Evolutionary conservation across 139 green algal species (phyloP).

Genomic region (Nannochloris sp.): DNA sequence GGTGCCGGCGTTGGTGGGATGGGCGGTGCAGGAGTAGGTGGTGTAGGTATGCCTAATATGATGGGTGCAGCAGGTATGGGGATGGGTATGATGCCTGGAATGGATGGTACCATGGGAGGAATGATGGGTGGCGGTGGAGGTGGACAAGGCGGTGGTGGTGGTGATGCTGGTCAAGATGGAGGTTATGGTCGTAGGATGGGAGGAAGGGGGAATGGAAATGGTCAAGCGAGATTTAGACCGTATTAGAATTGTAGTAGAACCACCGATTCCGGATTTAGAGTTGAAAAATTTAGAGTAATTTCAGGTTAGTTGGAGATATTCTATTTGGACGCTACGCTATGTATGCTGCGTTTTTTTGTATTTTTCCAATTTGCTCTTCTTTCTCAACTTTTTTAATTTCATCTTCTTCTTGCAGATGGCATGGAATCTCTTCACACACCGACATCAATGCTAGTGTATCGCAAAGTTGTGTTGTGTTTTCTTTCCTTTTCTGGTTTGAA

Average conservation of each 20-base stretch:
- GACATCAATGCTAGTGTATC: too few relatives aligned
- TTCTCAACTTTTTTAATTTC: too few relatives aligned
- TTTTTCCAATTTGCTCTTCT: conserved; percentile 1
- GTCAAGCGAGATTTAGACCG: neutral
- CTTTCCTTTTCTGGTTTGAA: too few relatives aligned
- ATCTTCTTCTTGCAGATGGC: too few relatives aligned
- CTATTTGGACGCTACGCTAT: neutral
- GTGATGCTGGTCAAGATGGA: neutral
- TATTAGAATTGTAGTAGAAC: neutral
- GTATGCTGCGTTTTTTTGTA: neutral
- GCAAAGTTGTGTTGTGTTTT: too few relatives aligned
- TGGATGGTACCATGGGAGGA: conserved; percentile 22
- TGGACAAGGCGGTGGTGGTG: neutral
- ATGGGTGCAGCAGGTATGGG: conserved; percentile 14
- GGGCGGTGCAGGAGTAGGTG: neutral
- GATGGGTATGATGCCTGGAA: conserved; percentile 9
- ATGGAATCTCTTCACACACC: too few relatives aligned
- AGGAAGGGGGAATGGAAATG: neutral
- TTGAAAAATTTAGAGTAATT: neutral
- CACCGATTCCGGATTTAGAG: neutral
- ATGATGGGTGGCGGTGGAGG: conserved; percentile 11
- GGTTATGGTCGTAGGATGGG: conserved; percentile 27
- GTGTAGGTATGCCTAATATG: neutral
- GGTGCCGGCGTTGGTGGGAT: neutral
- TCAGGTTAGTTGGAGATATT: neutral